These are phyloP conservation scores for Scheffersomyces segobiensis DNA, from an alignment of 1,139 yeast genomes.

Conservation along the genomic window DNA sequence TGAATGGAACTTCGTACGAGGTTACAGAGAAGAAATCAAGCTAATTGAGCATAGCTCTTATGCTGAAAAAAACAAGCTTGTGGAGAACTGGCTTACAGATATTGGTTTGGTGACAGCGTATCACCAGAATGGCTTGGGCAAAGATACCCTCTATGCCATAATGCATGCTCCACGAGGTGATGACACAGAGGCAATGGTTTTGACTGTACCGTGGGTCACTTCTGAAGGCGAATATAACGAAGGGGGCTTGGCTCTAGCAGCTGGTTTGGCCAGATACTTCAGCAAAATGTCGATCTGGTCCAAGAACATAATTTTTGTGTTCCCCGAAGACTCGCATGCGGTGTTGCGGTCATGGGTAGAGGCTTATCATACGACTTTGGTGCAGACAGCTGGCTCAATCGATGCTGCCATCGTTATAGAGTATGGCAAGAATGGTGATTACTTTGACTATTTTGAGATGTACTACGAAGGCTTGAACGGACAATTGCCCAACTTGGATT, in stretches of 20 bases:
- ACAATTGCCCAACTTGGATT: conserved; percentile 89
- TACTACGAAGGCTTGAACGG: conserved; percentile 91
- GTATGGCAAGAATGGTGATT: conserved; percentile 66
- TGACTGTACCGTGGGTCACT: conserved; percentile 83
- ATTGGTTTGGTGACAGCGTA: conserved; percentile 72
- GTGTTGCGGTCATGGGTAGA: conserved; percentile 89
- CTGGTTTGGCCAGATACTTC: conserved; percentile 78
- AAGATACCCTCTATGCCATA: conserved; percentile 71
- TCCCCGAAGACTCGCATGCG: conserved; percentile 69
- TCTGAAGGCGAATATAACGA: conserved; percentile 61
- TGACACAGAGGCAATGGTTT: conserved; percentile 92
- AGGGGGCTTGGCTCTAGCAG: conserved; percentile 76
- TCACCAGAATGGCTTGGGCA: conserved; percentile 30
- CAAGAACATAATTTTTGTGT: conserved; percentile 83
- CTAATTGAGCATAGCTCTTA: conserved; percentile 35
- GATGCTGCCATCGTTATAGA: conserved; percentile 91
- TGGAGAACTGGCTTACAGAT: conserved; percentile 64
- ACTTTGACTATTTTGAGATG: conserved; percentile 73
- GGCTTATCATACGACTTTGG: conserved; percentile 85
- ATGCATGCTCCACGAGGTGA: conserved; percentile 95
- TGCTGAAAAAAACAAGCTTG: conserved; percentile 40
- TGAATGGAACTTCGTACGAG: conserved; percentile 91
- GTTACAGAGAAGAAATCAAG: conserved; percentile 65
- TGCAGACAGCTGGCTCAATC: conserved; percentile 90
- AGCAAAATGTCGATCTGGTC: conserved; percentile 92